Evolutionary conservation across 805 yeast genomes (phyloP).

Genomic region (Sungouiella thailandica): DNA sequence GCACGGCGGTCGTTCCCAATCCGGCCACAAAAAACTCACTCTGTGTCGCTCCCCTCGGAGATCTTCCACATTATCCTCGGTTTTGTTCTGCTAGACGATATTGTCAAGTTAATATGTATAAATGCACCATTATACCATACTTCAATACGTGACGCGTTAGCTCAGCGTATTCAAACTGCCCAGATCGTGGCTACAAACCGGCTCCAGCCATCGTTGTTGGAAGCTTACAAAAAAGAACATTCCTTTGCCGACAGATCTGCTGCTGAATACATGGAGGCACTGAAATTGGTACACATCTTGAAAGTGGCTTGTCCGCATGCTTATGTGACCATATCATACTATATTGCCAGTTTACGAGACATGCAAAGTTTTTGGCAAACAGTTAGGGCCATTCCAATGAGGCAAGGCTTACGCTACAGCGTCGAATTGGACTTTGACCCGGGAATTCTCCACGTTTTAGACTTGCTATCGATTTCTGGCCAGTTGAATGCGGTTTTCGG

Average conservation of each 20-base stretch:
- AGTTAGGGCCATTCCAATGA: neutral
- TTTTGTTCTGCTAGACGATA: neutral
- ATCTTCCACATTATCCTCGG: neutral
- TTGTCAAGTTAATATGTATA: neutral
- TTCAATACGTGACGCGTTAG: neutral
- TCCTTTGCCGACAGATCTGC: neutral
- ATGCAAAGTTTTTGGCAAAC: slow-evolving; percentile 8
- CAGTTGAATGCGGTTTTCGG: neutral
- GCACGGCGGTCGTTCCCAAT: too few species aligned
- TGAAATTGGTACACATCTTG: neutral
- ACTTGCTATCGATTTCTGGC: slow-evolving; percentile 3
- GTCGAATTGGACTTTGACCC: slow-evolving; percentile 20
- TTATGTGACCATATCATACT: slow-evolving; percentile 11
- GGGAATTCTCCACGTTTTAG: slow-evolving; percentile 9
- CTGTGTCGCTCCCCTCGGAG: neutral
- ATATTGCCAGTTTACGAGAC: slow-evolving; percentile 13
- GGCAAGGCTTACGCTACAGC: slow-evolving; percentile 4
- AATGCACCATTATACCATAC: neutral
- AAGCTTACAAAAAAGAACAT: neutral
- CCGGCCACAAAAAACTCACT: neutral
- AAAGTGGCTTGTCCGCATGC: neutral
- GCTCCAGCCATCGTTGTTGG: neutral
- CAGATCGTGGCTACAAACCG: neutral
- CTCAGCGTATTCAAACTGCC: neutral
- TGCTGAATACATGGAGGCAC: neutral